phyloP scores from a whole-genome alignment of 768 basidiomycete species.

The Trametes cingulata region DNA sequence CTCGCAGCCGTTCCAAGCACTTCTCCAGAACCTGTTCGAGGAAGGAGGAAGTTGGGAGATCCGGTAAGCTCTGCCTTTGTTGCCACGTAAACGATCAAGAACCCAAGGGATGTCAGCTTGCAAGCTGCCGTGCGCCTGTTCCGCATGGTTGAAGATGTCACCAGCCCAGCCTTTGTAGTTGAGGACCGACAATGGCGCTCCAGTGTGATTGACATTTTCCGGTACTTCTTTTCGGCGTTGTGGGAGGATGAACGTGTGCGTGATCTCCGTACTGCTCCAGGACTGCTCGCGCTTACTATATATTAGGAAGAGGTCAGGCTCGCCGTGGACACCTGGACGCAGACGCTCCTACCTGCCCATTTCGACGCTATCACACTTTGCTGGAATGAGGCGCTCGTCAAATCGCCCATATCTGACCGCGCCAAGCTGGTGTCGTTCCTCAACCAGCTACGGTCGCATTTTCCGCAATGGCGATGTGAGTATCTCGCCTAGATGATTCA shows the following conservation, averaged over 20 bases:
- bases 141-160: slow-evolving; percentile 65
- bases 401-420: slow-evolving; percentile 57
- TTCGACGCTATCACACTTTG: slow-evolving; percentile 63
- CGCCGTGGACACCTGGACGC: slow-evolving; percentile 55
- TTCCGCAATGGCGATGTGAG: slow-evolving; percentile 65
- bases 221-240: slow-evolving; percentile 57
- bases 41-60: slow-evolving; percentile 45
- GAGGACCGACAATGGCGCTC: slow-evolving; percentile 71
- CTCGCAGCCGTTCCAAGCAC: slow-evolving; percentile 55
- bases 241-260: slow-evolving; percentile 66
- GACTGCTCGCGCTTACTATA: background rate
- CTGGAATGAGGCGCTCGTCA: slow-evolving; percentile 63
- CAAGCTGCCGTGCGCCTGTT: slow-evolving; percentile 57
- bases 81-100: background rate
- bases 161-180: slow-evolving; percentile 58
- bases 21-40: slow-evolving; percentile 46
- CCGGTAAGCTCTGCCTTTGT: slow-evolving; percentile 42
- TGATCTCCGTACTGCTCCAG: background rate
- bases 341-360: slow-evolving; percentile 65
- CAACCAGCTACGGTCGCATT: slow-evolving; percentile 66
- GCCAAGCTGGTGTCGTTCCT: slow-evolving; percentile 62
- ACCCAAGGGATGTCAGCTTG: slow-evolving; percentile 41
- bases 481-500: too few species aligned
- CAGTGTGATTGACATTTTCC: slow-evolving; percentile 59
- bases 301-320: slow-evolving; percentile 68